phyloP scores from a whole-genome alignment of 2,329 filamentous ascomycete species.

The Coniochaeta sp. region DNA sequence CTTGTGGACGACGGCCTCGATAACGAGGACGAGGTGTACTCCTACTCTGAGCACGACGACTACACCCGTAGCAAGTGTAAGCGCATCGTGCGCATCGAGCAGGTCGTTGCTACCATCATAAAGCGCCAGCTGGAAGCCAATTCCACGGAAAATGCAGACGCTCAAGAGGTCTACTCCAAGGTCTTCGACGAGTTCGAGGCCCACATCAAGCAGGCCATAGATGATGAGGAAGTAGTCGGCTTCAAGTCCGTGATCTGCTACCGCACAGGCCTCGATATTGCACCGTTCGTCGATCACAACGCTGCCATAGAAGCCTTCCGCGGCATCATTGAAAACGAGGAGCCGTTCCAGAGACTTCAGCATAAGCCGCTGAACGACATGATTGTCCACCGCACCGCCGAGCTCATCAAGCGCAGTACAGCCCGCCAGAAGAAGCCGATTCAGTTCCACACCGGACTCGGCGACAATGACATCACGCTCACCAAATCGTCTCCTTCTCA shows the following conservation, averaged over 20 bases:
- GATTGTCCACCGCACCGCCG: slow-evolving; percentile 57
- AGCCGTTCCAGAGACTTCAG: slow-evolving; percentile 46
- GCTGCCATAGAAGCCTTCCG: slow-evolving; percentile 30
- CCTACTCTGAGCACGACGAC: slow-evolving; percentile 57
- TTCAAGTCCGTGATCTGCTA: slow-evolving; percentile 86
- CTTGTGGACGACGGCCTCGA: slow-evolving; percentile 73
- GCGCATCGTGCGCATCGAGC: slow-evolving; percentile 73
- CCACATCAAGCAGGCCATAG: slow-evolving; percentile 48
- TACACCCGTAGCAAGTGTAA: slow-evolving; percentile 59
- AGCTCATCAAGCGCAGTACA: slow-evolving; percentile 42
- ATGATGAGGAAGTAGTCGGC: slow-evolving; percentile 61
- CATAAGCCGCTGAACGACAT: slow-evolving; percentile 61
- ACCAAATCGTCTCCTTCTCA: slow-evolving; percentile 65
- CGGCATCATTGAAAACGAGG: slow-evolving; percentile 24
- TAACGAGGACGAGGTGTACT: slow-evolving; percentile 44
- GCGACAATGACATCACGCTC: slow-evolving; percentile 71
- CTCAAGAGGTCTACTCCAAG: slow-evolving; percentile 29
- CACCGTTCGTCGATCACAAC: slow-evolving; percentile 32
- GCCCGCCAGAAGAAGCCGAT: slow-evolving; percentile 57
- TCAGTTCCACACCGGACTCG: slow-evolving; percentile 78
- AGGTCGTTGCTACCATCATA: slow-evolving; percentile 57
- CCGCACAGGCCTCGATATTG: slow-evolving; percentile 62
- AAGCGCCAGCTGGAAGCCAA: slow-evolving; percentile 30
- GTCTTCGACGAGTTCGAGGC: slow-evolving; percentile 43
- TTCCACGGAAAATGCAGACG: slow-evolving; percentile 25